These are phyloP conservation scores for Nakazawaea wickerhamii DNA, from an alignment of 805 yeast genomes.

Conservation along the genomic window DNA sequence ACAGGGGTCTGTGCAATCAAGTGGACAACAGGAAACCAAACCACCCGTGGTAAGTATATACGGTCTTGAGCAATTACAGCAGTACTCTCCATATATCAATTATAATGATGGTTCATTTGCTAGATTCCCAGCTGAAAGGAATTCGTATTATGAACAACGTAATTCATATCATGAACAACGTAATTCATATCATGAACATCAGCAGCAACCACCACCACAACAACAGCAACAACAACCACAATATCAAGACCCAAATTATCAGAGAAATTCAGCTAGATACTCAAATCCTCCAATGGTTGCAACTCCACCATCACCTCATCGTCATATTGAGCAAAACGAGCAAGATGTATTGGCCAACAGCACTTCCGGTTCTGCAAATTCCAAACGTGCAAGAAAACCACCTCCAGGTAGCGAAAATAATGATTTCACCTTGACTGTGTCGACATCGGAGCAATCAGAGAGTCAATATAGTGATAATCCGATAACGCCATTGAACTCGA, in stretches of 20 bases:
- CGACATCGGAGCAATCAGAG: neutral
- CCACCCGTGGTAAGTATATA: conserved; percentile 8
- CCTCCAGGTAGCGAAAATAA: conserved; percentile 2
- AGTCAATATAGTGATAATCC: conserved; percentile 7
- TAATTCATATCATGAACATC: neutral
- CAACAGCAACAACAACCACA: neutral
- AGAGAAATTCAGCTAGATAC: too few species aligned
- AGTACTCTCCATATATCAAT: conserved; percentile 12
- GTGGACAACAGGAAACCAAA: neutral
- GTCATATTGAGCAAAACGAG: neutral
- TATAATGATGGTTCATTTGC: conserved; percentile 11
- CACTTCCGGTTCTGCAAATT: neutral
- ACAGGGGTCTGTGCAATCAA: neutral
- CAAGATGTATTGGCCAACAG: neutral
- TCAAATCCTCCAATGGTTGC: too few species aligned
- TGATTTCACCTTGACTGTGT: neutral
- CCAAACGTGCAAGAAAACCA: conserved; percentile 8
- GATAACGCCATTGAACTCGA: conserved; percentile 7
- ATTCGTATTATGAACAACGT: neutral
- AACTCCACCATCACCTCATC: too few species aligned
- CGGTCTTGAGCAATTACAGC: conserved; percentile 12
- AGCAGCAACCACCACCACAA: neutral
- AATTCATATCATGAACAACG: neutral
- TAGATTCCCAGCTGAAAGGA: conserved; percentile 5
- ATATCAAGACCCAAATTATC: neutral